Conservation (phyloP, 75 land plant genomes). For the Cupressus sempervirens region DNA sequence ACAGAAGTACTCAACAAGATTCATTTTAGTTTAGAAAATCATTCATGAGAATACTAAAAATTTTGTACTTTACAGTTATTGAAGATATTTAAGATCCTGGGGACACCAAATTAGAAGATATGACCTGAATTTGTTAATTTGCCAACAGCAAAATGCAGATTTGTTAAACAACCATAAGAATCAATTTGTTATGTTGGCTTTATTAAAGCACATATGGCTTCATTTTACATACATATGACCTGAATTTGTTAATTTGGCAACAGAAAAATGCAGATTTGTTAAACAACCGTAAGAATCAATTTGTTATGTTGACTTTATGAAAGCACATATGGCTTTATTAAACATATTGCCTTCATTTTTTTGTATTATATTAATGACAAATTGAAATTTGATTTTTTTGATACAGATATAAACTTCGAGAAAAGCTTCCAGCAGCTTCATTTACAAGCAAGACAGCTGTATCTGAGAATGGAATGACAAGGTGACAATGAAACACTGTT, state of each 20-base stretch:
- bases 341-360: background rate
- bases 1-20: constrained; percentile 25
- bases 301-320: background rate
- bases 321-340: background rate
- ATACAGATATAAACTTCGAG: constrained; percentile 35
- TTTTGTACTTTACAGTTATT: background rate
- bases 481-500: background rate
- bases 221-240: background rate
- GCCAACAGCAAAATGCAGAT: constrained; percentile 31
- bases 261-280: constrained; percentile 29
- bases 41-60: background rate
- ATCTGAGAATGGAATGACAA: constrained; percentile 39
- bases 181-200: background rate
- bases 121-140: constrained; percentile 48
- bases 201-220: background rate
- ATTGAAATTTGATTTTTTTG: background rate
- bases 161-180: constrained; percentile 32
- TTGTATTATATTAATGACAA: background rate
- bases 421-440: constrained; percentile 44
- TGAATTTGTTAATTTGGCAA: constrained; percentile 27
- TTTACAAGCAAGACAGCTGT: constrained; percentile 43
- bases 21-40: background rate
- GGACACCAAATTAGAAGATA: constrained; percentile 50
- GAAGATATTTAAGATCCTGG: constrained; percentile 46
- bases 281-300: constrained; percentile 27